Conservation (phyloP, 1,284 basidiomycete species). For the Rhodotorula sp. region DNA sequence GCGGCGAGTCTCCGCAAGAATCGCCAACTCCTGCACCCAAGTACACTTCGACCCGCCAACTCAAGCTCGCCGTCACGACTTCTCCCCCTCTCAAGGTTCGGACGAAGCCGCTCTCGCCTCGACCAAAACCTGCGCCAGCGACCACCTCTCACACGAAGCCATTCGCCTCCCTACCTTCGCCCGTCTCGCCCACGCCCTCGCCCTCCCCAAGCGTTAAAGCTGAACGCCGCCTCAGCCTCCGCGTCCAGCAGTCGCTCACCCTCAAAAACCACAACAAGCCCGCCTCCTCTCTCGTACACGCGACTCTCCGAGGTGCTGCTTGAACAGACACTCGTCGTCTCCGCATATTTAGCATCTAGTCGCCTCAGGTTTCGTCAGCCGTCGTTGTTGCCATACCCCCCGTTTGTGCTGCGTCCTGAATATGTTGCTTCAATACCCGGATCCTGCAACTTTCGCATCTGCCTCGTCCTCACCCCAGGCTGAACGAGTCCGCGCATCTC, state of each 20-base stretch:
- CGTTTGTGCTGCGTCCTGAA: background rate
- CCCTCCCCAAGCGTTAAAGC: conserved; percentile 6
- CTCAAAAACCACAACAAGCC: conserved; percentile 2
- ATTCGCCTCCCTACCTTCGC: background rate
- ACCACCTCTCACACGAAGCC: background rate
- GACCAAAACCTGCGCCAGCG: too few relatives aligned
- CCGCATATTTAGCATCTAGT: background rate
- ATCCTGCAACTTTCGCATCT: background rate
- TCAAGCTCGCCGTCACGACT: background rate
- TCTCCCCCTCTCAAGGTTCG: background rate
- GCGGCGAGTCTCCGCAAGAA: conserved; percentile 8
- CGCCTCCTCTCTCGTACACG: background rate
- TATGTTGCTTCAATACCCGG: background rate
- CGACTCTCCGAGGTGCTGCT: background rate
- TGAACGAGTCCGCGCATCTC: too few relatives aligned
- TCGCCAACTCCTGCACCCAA: conserved; percentile 7
- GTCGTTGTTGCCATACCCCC: background rate
- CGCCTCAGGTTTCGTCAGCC: too few relatives aligned
- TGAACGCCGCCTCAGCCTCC: conserved; percentile 9
- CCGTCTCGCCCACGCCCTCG: background rate
- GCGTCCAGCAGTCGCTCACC: conserved; percentile 8
- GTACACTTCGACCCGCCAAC: background rate
- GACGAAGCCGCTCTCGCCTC: background rate
- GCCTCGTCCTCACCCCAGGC: too few relatives aligned
- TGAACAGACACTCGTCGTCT: background rate